Conservation (phyloP, 2,329 filamentous ascomycete genomes). For the Colletotrichum karsti region DNA sequence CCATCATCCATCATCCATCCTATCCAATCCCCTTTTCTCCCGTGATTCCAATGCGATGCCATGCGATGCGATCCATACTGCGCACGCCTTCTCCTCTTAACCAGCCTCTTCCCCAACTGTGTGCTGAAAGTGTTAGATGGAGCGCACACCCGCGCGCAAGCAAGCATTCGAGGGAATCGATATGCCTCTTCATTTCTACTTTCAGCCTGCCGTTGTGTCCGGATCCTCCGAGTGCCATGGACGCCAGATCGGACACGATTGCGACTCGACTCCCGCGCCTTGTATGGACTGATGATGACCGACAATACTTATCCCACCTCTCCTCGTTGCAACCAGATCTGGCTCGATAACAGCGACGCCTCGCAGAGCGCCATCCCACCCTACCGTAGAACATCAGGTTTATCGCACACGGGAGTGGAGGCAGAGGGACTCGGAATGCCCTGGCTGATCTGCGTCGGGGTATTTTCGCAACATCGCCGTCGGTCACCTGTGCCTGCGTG, state of each 20-base stretch:
- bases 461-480: neutral
- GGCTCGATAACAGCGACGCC: constrained; percentile 7
- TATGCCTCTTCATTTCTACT: neutral
- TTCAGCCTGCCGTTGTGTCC: neutral
- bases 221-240: neutral
- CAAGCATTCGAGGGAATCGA: neutral
- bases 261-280: constrained; percentile 9
- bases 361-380: constrained; percentile 21
- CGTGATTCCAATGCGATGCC: neutral
- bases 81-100: neutral
- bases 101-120: neutral
- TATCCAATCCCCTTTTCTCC: neutral
- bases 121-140: neutral
- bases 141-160: neutral
- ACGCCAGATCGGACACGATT: constrained; percentile 12
- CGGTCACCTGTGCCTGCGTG: neutral
- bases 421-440: neutral
- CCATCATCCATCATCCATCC: too few relatives aligned
- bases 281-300: neutral
- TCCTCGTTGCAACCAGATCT: neutral
- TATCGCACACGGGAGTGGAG: neutral
- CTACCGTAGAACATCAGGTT: neutral
- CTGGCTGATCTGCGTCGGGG: neutral
- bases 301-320: neutral
- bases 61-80: neutral